Conservation (phyloP, 352 stramenopile species). For the Poterioochromonas sp. region DNA sequence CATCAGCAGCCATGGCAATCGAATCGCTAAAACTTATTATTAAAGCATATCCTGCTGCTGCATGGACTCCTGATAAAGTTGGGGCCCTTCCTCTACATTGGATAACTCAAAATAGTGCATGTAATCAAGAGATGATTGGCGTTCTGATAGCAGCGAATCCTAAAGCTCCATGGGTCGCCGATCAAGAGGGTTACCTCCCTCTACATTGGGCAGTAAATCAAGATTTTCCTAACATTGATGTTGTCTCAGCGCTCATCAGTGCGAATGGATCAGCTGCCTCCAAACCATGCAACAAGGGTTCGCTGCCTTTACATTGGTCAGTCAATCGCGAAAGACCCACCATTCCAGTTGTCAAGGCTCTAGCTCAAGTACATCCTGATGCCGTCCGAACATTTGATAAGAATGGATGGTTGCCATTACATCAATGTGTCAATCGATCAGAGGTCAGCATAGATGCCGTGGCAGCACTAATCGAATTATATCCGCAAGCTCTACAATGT, state of each 20-base stretch:
- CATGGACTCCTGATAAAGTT: background rate
- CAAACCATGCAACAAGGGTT: background rate
- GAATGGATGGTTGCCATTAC: background rate
- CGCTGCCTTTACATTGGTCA: slow-evolving; percentile 12
- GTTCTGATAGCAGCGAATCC: background rate
- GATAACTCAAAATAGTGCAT: background rate
- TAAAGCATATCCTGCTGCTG: slow-evolving; percentile 19
- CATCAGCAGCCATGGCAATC: background rate
- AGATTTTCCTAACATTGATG: background rate
- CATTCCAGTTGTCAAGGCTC: background rate
- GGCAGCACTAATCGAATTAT: background rate
- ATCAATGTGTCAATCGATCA: slow-evolving; percentile 4
- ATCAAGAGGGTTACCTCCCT: slow-evolving; percentile 12
- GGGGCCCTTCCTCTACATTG: slow-evolving; percentile 21
- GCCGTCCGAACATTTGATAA: slow-evolving; percentile 1
- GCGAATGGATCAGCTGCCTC: background rate
- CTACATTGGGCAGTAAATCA: slow-evolving; percentile 32
- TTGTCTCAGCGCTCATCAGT: background rate
- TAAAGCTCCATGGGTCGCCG: background rate
- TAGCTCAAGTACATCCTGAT: background rate
- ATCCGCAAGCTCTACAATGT: slow-evolving; percentile 2
- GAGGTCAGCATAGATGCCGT: background rate
- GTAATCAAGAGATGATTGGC: background rate
- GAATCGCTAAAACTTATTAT: background rate
- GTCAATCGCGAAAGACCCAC: background rate